Percentiles rank a stretch among this genome's conserved stretches.
Conservation (phyloP, 2,329 filamentous ascomycete species). For the Tricladium varicosporioides region DNA sequence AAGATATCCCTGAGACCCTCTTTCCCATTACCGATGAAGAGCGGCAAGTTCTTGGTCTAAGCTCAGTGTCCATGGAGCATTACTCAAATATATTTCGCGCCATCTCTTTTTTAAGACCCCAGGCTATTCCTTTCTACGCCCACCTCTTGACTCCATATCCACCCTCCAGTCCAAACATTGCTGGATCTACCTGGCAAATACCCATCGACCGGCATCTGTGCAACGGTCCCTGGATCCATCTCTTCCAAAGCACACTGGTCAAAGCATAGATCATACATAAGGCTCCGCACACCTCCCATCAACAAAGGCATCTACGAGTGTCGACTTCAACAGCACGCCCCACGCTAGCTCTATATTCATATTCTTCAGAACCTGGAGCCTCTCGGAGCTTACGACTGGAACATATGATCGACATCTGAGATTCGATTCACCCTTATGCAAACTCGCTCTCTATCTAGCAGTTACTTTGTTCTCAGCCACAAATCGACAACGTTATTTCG, state of each 20-base stretch:
- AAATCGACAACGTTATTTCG: neutral
- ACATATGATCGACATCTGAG: constrained; percentile 12
- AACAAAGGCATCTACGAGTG: neutral
- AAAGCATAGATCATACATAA: constrained; percentile 19
- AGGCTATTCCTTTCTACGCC: neutral
- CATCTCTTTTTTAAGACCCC: neutral
- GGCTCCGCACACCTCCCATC: constrained; percentile 1
- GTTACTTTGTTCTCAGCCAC: neutral
- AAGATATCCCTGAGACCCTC: neutral
- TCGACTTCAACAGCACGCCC: neutral
- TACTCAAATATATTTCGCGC: neutral
- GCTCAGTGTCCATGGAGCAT: neutral
- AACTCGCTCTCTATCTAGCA: neutral
- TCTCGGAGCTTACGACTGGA: neutral
- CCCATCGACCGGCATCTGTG: constrained; percentile 19
- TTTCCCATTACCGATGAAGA: neutral
- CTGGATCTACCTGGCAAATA: constrained; percentile 7
- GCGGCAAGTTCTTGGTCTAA: neutral
- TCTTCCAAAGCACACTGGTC: constrained; percentile 11
- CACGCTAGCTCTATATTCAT: neutral
- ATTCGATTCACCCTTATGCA: constrained; percentile 12
- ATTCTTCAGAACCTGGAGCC: neutral
- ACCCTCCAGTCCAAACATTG: neutral
- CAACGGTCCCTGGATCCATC: constrained; percentile 22
- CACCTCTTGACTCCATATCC: neutral